These are phyloP conservation scores for Hondaea fermentalgiana DNA, from an alignment of 108 stramenopile species.

Conservation along the genomic window DNA sequence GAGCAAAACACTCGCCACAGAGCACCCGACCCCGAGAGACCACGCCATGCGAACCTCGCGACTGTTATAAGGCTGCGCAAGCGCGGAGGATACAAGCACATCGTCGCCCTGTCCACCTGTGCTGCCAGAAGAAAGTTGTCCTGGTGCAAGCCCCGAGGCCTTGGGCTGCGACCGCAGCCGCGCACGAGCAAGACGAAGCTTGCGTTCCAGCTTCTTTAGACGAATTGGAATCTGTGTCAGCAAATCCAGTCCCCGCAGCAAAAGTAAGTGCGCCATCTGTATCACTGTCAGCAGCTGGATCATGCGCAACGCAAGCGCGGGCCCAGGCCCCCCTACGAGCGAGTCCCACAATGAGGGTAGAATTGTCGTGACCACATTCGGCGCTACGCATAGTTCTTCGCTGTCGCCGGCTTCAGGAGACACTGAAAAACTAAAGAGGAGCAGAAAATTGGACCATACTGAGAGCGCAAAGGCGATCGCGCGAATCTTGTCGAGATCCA, in stretches of 20 bases:
- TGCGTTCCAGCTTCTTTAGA: neutral
- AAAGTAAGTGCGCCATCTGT: neutral
- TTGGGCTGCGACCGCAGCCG: neutral
- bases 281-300: neutral
- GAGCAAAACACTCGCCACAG: neutral
- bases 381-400: neutral
- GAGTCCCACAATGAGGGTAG: neutral
- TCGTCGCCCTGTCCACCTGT: too few species aligned
- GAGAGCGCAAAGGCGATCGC: conserved; percentile 23
- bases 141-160: neutral
- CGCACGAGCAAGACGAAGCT: neutral
- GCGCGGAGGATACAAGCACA: neutral
- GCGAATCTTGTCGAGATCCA: conserved; percentile 15
- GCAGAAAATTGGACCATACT: conserved; percentile 18
- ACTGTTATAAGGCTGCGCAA: neutral
- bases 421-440: neutral
- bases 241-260: neutral
- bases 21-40: neutral
- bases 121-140: too few species aligned
- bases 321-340: neutral
- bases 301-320: neutral
- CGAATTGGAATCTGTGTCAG: neutral
- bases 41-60: neutral
- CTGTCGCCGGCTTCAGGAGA: neutral
- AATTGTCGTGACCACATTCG: too few species aligned